Evolutionary conservation across 2,329 filamentous ascomycete species (phyloP).

Genomic region (Thielaviopsis cerberus): DNA sequence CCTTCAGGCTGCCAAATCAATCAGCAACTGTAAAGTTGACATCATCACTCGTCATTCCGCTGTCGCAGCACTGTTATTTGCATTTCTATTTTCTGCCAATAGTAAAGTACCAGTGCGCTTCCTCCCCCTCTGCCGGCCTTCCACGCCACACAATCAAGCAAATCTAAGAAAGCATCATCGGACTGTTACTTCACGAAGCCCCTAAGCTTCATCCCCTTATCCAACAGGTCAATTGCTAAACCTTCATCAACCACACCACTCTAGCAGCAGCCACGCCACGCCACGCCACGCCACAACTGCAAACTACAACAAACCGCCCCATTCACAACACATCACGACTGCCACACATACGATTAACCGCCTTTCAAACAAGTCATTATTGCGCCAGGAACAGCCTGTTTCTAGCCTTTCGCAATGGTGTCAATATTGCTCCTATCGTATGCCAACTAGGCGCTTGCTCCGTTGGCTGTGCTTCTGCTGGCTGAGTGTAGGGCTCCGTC

Average conservation of each 20-base stretch:
- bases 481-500: neutral
- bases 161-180: no score
- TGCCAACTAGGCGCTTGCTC: neutral
- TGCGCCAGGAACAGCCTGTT: no score
- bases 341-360: neutral
- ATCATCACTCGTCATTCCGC: neutral
- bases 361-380: no score
- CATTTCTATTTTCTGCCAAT: neutral
- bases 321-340: neutral
- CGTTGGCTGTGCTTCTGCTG: neutral
- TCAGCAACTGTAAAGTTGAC: neutral
- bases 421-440: neutral
- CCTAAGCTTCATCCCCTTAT: neutral
- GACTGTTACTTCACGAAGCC: neutral
- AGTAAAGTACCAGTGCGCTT: no score
- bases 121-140: neutral
- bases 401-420: neutral
- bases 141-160: no score
- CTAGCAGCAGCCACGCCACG: neutral
- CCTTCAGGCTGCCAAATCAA: neutral
- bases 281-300: neutral
- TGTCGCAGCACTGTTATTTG: neutral
- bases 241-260: neutral
- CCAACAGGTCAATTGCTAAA: neutral
- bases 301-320: neutral